Percentiles rank a stretch among this genome's conserved stretches.
These are phyloP conservation scores for Diaporthe aspalathi DNA, from an alignment of 2,329 filamentous ascomycete species.

Conservation along the genomic window DNA sequence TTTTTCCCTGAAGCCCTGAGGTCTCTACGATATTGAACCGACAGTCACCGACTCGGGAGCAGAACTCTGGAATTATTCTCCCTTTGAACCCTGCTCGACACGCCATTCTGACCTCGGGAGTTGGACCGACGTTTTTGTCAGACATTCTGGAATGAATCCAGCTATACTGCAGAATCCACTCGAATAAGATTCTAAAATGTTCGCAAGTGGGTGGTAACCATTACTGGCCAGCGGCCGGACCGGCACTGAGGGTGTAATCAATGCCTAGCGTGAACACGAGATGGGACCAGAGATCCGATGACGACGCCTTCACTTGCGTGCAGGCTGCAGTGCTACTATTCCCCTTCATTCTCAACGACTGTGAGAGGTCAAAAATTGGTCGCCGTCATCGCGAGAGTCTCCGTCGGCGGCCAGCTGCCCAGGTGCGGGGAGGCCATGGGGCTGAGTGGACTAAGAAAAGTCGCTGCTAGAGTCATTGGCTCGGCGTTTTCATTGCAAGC, in stretches of 20 bases:
- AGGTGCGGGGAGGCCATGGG: neutral
- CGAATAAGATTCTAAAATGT: neutral
- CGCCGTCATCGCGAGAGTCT: neutral
- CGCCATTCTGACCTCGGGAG: neutral
- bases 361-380: neutral
- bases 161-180: neutral
- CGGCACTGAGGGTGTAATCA: neutral
- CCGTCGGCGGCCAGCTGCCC: neutral
- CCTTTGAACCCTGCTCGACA: neutral
- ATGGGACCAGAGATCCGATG: slow-evolving; percentile 3
- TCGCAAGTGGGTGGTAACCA: neutral
- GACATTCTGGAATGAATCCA: neutral
- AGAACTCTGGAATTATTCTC: neutral
- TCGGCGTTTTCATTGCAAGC: neutral
- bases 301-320: neutral
- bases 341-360: neutral
- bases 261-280: neutral
- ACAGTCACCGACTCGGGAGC: neutral
- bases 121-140: neutral
- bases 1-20: too few species aligned
- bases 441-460: neutral
- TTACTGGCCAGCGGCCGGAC: neutral
- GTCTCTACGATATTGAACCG: neutral
- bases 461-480: neutral
- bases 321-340: neutral